Evolutionary conservation across 2,329 filamentous ascomycete species (phyloP), one percentile per base, ranked within the genome.

Genomic region (Hypoxylon sp.): DNA sequence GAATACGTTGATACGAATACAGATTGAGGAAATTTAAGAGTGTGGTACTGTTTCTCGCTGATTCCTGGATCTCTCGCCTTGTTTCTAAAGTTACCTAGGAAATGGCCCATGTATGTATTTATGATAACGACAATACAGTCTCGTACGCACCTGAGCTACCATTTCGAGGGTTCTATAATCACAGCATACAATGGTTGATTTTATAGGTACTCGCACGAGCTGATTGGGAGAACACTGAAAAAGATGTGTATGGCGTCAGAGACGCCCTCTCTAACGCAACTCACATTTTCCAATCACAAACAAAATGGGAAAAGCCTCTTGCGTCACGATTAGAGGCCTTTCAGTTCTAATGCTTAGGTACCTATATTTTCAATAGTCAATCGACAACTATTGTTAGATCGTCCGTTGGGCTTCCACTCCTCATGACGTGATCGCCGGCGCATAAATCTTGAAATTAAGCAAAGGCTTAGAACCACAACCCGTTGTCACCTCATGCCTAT

Each of bases 341-440:
- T 38, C 32, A 9, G 10, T 52, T 32, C 21, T 2, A 14, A 52
- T 13, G n/a, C n/a, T n/a, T n/a, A n/a, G n/a, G n/a, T n/a, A n/a
- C n/a, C n/a, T n/a, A n/a, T n/a, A n/a, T n/a, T n/a, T n/a, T n/a
- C n/a, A n/a, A n/a, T n/a, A 56, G 56, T 28, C 7, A 17, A 36
- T 21, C 1, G 5, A 5, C 32, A 48, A 5, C 11, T 46, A 5
- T 11, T 46, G 14, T 41, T 46, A 56, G 50, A 21, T 56, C 0
- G 11, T 36, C 1, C 25, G 21, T 45, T 45, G 28, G 30, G 13
- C 14, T 11, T 36, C 25, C 23, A 45, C 23, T 60, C 19, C 17
- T 36, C 38, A 65, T 65, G 51, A 28, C 30, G 45, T 61, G 57
- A 61, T 60, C 30, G 28, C 36, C 36, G 51, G 14, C 50, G 36